Base-by-base conservation (phyloP, 2,329 filamentous ascomycete species). In the Leptographium lundbergii region DNA sequence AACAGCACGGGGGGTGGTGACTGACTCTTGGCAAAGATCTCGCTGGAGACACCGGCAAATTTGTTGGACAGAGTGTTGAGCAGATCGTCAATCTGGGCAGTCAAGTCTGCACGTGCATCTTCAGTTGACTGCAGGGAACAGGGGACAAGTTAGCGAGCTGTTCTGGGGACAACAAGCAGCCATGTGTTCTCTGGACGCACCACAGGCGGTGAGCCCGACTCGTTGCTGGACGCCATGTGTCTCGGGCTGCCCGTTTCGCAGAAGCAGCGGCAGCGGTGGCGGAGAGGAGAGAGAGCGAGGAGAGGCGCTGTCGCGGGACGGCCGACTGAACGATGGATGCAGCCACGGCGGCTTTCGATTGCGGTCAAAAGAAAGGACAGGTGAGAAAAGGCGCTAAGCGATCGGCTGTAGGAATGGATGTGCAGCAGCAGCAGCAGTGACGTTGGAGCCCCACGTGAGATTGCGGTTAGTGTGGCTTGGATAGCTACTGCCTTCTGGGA, bases 11-110 rank as follows among this genome's bases (percentile, higher is more conserved):
- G 0, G 13, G 17, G 24, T 11, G 32, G 25, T 14, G 36, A 75
- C 85, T 70, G 72, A 95, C 91, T 89, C 74, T 95, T 96, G 45
- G 87, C 82, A 66, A 95, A 89, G 61, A 96, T 86, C 73, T 96
- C 91, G 61, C 84, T 87, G 10, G 89, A 95, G 6, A 96, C 85
- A 14, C 82, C 83, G 24, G 88, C 85, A 70, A 96, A 96, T 70
- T 95, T 95, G 71, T 83, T 86, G 57, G 88, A 89, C 0, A 96
- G 75, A 53, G 89, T 86, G 69, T 91, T 90, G 4, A 96, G 76
- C 3, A 96, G 80, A 48, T 96, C 89, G 66, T 96, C 91, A 1
- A 96, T 86, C 1, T 91, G 89, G 4, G 82, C 83, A 2, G 85
- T 85, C 59, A 95, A 80, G 68, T 92, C 87, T 51, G 80, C 77